Percentiles rank a stretch among this genome's conserved stretches.
phyloP scores from a whole-genome alignment of 371 early-diverging fungal species.

The Mucor circinelloides region DNA sequence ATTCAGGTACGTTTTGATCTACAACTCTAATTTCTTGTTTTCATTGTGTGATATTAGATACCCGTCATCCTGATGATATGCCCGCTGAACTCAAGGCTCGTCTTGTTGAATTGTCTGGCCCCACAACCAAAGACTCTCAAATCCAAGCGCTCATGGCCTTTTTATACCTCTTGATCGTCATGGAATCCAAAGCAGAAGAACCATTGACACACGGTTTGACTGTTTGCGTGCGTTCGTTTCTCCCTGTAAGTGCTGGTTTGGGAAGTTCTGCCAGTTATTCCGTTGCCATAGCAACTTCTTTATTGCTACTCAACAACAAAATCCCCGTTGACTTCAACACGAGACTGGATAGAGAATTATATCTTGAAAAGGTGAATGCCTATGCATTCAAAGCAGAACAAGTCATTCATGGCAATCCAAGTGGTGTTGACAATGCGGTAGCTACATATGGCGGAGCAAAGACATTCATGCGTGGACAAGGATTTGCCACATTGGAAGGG shows the following conservation, averaged over 20 bases:
- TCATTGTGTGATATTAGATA: constrained; percentile 17
- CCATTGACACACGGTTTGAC: constrained; percentile 50
- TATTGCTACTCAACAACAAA: constrained; percentile 61
- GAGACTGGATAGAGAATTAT: constrained; percentile 10
- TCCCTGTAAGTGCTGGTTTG: constrained; percentile 96
- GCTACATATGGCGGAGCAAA: constrained; percentile 80
- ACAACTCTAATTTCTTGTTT: background rate
- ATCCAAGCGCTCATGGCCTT: constrained; percentile 46
- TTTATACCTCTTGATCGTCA: constrained; percentile 40
- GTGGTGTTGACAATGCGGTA: constrained; percentile 94
- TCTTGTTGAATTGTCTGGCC: constrained; percentile 17
- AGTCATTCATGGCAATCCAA: constrained; percentile 94
- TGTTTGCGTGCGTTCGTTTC: constrained; percentile 67
- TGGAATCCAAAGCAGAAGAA: constrained; percentile 20
- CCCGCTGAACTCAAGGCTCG: constrained; percentile 24
- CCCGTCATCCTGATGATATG: constrained; percentile 43
- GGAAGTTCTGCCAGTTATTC: constrained; percentile 95
- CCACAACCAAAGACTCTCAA: constrained; percentile 19
- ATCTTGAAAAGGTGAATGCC: constrained; percentile 66
- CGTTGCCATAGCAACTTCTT: constrained; percentile 76
- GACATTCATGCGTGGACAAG: constrained; percentile 57
- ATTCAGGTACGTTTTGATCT: constrained; percentile 18
- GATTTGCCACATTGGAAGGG: constrained; percentile 48
- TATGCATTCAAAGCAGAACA: constrained; percentile 92
- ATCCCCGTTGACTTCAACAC: constrained; percentile 29